Evolutionary conservation across 495 filamentous ascomycete genomes (phyloP).

Genomic region (Clavariopsis aquatica): DNA sequence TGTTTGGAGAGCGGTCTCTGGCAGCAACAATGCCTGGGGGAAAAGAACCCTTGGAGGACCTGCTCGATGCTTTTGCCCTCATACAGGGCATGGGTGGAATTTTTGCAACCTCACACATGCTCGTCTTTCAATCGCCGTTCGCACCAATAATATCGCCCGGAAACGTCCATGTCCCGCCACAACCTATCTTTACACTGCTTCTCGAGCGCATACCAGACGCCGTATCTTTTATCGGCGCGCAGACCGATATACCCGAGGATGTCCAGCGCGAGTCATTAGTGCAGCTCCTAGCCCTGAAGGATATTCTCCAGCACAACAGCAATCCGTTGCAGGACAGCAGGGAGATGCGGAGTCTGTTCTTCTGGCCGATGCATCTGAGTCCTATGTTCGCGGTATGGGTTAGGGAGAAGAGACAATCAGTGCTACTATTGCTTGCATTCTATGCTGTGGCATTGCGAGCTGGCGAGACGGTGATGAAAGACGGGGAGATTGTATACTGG

Average conservation of each 20-base stretch:
- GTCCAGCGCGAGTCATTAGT: background rate
- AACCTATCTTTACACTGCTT: constrained; percentile 10
- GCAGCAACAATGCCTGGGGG: background rate
- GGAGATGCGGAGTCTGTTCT: constrained; percentile 22
- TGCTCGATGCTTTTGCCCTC: constrained; percentile 31
- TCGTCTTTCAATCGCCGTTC: constrained; percentile 15
- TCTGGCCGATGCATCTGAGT: constrained; percentile 22
- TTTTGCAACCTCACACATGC: background rate
- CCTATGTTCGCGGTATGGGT: constrained; percentile 17
- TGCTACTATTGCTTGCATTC: constrained; percentile 21
- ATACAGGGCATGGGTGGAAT: constrained; percentile 26
- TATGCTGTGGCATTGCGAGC: constrained; percentile 21
- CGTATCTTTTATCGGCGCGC: background rate
- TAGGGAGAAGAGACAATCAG: constrained; percentile 16
- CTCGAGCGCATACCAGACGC: background rate
- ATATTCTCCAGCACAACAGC: background rate
- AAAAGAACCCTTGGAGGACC: constrained; percentile 21
- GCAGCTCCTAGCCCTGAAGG: background rate
- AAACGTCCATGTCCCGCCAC: constrained; percentile 3
- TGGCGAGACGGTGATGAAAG: constrained; percentile 13
- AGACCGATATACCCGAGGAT: background rate
- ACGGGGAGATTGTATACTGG: constrained; percentile 23
- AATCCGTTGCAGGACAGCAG: constrained; percentile 7
- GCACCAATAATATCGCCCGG: background rate
- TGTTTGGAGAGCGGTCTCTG: constrained; percentile 15